These are phyloP conservation scores for Prillingera fragicola DNA, from an alignment of 1,284 basidiomycete species.

Conservation along the genomic window DNA sequence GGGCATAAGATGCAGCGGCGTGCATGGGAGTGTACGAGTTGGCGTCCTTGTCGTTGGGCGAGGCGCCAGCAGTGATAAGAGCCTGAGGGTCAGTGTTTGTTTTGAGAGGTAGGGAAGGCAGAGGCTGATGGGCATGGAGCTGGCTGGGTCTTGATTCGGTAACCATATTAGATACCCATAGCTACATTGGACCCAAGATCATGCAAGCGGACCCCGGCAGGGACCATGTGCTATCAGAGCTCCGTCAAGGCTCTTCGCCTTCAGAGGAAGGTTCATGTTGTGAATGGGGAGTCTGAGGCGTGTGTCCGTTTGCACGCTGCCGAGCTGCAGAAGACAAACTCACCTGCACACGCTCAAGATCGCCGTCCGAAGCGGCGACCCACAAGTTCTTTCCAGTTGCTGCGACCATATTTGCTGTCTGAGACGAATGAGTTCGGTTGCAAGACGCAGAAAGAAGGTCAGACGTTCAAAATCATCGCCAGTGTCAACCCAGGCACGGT, in stretches of 20 bases:
- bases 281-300: too few relatives aligned
- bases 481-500: slow-evolving; percentile 5
- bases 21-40: slow-evolving; percentile 90
- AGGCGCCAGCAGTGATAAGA: slow-evolving; percentile 58
- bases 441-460: neutral
- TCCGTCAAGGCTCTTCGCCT: too few relatives aligned
- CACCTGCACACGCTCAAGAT: slow-evolving; percentile 53
- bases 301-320: too few relatives aligned
- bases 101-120: too few relatives aligned
- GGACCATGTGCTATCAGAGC: too few relatives aligned
- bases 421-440: neutral
- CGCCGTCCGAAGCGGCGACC: slow-evolving; percentile 84
- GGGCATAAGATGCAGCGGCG: slow-evolving; percentile 89
- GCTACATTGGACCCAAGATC: too few relatives aligned
- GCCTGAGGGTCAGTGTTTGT: slow-evolving; percentile 1
- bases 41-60: slow-evolving; percentile 68
- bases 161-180: too few relatives aligned
- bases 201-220: too few relatives aligned
- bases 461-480: slow-evolving; percentile 7
- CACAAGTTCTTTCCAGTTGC: slow-evolving; percentile 66
- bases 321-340: too few relatives aligned
- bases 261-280: too few relatives aligned
- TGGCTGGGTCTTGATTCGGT: too few relatives aligned
- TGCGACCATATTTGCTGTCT: slow-evolving; percentile 29
- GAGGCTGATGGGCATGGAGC: too few relatives aligned